Base-by-base conservation (phyloP, 1,284 basidiomycete genomes). In the Cryptococcus hybrid region DNA sequence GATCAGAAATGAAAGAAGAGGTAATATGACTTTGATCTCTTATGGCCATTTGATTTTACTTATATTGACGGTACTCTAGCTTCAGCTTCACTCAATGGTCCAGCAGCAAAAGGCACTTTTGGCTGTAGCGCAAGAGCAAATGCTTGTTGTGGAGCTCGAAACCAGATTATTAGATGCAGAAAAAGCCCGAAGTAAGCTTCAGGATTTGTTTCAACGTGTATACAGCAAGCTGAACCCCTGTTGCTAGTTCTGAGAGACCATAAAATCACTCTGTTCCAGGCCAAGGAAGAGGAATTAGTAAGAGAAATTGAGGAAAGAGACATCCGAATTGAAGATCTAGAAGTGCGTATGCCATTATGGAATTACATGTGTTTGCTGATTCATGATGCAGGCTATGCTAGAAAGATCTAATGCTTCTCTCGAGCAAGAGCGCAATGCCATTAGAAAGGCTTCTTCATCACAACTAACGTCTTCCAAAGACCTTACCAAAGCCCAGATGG, bases 71-170 rank as follows among this genome's bases (percentile, higher is more conserved):
- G n/a, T 18, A 13, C n/a, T 35, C 36, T 49, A 76, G 74, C 55
- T 76, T 1, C 64, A 73, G 18, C 61, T 73, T 1, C 56, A 64
- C 35, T 66, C 70, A 1, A 30, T 63, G 5, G 56, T 74, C 0
- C 63, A 67, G 46, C 70, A 71, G 52, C 70, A 72, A 39, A 71
- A 70, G 54, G 70, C 71, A 1, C 38, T 70, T 1, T 52, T 76
- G 2, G 71, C 68, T n/a, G 38, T 73, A 1, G 68, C 70, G 0
- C 65, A 71, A 49, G 71, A 75, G 46, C 65, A 73, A 52, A 63
- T 72, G 54, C 64, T 67, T 35, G 43, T 70, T 2, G 58, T 72
- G 3, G 74, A 76, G 53, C 48, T 73, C 36, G 72, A 76, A 56
- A 64, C 68, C 45, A 59, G 66, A 1, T 49, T 70, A 4, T 51